Base-by-base conservation (phyloP, 306 rosid species). In the Dryas drummondii region DNA sequence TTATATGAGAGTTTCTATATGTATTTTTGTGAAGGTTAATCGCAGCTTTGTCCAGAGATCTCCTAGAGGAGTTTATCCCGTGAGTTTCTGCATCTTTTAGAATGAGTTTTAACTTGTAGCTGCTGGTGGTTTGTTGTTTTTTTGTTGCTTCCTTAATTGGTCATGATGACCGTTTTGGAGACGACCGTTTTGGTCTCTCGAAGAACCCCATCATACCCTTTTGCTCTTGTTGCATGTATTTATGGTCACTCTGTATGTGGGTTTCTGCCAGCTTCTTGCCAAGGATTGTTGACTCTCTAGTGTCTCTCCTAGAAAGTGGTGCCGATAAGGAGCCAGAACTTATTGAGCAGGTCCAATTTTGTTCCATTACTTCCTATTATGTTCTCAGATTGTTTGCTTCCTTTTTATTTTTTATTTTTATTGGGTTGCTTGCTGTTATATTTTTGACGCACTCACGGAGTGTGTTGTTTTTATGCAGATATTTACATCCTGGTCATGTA, bases 261-360 rank as follows among this genome's bases (percentile, higher is more conserved):
- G 42, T 52, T 66, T 73, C 60, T 80, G 47, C 61, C 79, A 94
- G 98, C 71, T 85, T 88, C 66, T 73, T 91, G 81, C 93, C 91
- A 22, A 80, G 74, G 60, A 76, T 94, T 80, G 87, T 83, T 66
- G 91, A 88, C 72, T 85, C 96, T 74, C 80, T 91, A 45, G 88
- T 73, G 61, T 83, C 89, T 79, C 97, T 91, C 66, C 89, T 94
- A 52, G 84, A 88, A 83, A 76, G 84, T 81, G 98, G 98, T 63
- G 96, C 85, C 49, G 97, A 87, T 77, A 87, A 85, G 86, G 98
- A 94, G 78, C 96, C 97, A 7, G 94, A 91, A 81, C 88, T 90
- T 83, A 77, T 94, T 67, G 91, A 90, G 89, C 90, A 90, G 98
- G 98, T 91, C 70, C 50, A 74, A 52, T 81, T 66, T 63, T 77